Conservation (phyloP, 139 green algal genomes). For the Pseudopediastrum boryanum region DNA sequence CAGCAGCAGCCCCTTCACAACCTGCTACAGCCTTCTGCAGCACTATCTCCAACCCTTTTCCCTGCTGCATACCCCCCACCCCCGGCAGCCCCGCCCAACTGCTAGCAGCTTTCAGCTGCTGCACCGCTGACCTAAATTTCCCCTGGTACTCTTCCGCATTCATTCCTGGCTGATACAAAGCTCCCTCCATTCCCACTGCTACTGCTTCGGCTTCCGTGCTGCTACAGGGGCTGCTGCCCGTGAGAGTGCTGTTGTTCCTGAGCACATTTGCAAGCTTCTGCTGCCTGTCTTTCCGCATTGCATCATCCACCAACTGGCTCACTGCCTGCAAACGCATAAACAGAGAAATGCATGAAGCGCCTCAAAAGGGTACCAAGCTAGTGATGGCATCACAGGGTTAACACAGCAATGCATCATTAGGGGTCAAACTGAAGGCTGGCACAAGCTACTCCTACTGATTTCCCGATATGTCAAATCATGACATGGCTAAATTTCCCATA, state of each 20-base stretch:
- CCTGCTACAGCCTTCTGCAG: not conserved
- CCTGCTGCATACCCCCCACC: not conserved
- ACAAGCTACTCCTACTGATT: conserved; percentile 3
- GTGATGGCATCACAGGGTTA: not conserved
- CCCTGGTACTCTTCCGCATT: conserved; percentile 21
- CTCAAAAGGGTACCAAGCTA: not conserved
- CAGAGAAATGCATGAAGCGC: not conserved
- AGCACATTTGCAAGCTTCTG: conserved; percentile 13
- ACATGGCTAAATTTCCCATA: no score
- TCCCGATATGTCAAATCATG: no score
- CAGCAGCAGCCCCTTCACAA: no score
- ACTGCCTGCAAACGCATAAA: not conserved
- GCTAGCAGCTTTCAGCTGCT: not conserved
- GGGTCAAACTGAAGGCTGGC: not conserved
- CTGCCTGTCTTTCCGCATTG: not conserved
- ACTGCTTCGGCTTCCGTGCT: not conserved
- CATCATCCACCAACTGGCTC: not conserved
- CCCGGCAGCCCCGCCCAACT: conserved; percentile 15
- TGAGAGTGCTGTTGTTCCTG: not conserved
- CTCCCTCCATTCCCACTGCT: not conserved
- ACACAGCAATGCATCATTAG: not conserved
- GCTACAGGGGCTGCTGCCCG: not conserved
- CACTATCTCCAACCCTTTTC: not conserved
- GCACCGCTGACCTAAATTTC: not conserved
- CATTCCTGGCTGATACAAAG: not conserved